Conservation (phyloP, 139 green algal genomes). For the Spirogloea muscicola region DNA sequence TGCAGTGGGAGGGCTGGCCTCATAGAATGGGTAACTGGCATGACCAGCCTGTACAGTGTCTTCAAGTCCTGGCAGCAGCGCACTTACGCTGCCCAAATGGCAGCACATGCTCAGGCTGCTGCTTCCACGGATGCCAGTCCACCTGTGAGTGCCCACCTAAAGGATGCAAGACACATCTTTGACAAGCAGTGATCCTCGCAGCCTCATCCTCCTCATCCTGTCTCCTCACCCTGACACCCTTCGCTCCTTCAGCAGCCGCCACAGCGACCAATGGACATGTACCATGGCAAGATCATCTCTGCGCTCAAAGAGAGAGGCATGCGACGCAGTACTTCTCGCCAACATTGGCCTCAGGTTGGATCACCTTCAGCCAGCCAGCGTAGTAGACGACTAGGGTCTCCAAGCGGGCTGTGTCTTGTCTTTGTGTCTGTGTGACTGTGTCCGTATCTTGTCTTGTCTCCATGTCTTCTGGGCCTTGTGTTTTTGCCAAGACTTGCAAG, state of each 20-base stretch:
- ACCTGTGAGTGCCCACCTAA: no score
- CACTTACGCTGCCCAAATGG: not conserved
- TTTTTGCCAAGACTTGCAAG: no score
- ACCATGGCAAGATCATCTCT: constrained; percentile 53
- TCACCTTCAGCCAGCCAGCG: no score
- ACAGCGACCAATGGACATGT: constrained; percentile 49
- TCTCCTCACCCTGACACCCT: no score
- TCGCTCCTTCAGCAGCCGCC: not conserved
- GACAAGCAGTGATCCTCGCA: no score
- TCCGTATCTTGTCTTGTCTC: no score
- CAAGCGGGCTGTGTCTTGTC: no score
- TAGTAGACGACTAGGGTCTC: no score
- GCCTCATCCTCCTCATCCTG: not conserved
- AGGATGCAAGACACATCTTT: no score
- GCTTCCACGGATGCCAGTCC: not conserved
- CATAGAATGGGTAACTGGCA: constrained; percentile 76
- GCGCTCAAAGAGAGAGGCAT: constrained; percentile 31
- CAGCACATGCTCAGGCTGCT: not conserved
- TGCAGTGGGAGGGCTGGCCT: constrained; percentile 73
- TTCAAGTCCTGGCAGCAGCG: constrained; percentile 75
- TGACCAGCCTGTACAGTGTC: constrained; percentile 70
- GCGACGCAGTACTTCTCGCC: not conserved
- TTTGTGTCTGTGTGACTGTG: no score
- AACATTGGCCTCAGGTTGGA: constrained; percentile 45
- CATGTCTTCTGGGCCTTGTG: no score